A percentile compares a stretch with the other conserved stretches of the same genome.
Evolutionary conservation across 2,329 filamentous ascomycete genomes (phyloP).

Genomic region (Drechslerella coelobrocha): DNA sequence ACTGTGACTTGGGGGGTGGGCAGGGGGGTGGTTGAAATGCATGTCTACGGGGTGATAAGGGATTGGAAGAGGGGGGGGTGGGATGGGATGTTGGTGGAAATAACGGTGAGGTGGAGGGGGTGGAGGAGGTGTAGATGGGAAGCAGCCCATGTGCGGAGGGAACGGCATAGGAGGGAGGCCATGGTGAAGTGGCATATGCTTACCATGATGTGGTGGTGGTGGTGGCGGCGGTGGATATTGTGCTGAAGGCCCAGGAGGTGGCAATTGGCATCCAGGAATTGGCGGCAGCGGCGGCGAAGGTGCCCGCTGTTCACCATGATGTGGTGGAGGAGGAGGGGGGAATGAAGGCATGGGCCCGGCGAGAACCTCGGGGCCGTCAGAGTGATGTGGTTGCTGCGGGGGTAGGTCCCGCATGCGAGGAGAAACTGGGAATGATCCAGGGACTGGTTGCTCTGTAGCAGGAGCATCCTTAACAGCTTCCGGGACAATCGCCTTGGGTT

Average conservation of each 20-base stretch:
- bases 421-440: slow-evolving; percentile 34
- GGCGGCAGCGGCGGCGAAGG: slow-evolving; percentile 29
- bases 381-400: slow-evolving; percentile 10
- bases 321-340: slow-evolving; percentile 28
- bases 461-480: background rate
- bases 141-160: slow-evolving; percentile 21
- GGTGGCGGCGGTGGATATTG: slow-evolving; percentile 37
- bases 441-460: slow-evolving; percentile 15
- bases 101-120: slow-evolving; percentile 32
- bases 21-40: slow-evolving; percentile 35
- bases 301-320: background rate
- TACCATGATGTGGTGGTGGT: slow-evolving; percentile 42
- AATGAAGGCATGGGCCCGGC: slow-evolving; percentile 13
- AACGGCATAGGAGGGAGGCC: slow-evolving; percentile 42
- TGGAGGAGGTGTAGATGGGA: slow-evolving; percentile 39
- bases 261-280: slow-evolving; percentile 17
- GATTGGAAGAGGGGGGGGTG: slow-evolving; percentile 44
- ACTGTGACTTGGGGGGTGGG: slow-evolving; percentile 27
- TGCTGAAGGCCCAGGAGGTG: slow-evolving; percentile 25
- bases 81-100: slow-evolving; percentile 28
- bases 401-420: slow-evolving; percentile 10
- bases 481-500: background rate
- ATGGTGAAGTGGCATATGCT: slow-evolving; percentile 48
- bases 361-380: background rate
- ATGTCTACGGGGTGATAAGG: slow-evolving; percentile 43